Percentiles rank a stretch among this genome's conserved stretches.
These are phyloP conservation scores for Candida ficus DNA, from an alignment of 805 yeast genomes.

Conservation along the genomic window DNA sequence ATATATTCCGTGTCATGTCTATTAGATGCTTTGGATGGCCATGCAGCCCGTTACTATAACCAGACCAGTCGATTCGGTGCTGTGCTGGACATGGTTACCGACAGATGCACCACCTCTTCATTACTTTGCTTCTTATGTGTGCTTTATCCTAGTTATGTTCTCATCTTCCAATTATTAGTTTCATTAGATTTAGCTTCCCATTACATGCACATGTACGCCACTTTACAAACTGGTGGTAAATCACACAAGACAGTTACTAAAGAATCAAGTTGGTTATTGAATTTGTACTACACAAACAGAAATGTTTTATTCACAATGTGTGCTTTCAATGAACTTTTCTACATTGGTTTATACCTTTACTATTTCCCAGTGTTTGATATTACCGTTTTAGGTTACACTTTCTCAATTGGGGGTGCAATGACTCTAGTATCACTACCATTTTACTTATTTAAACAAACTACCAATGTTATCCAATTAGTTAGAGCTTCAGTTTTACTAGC, in stretches of 20 bases:
- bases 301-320: constrained; percentile 83
- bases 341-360: constrained; percentile 79
- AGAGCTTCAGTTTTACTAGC: constrained; percentile 84
- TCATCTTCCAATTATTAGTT: constrained; percentile 71
- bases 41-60: constrained; percentile 82
- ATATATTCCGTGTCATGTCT: constrained; percentile 85
- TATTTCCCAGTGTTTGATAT: constrained; percentile 41
- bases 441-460: constrained; percentile 85
- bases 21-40: constrained; percentile 94
- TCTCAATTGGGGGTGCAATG: constrained; percentile 57
- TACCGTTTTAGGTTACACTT: constrained; percentile 28
- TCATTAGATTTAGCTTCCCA: constrained; percentile 89
- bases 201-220: constrained; percentile 98
- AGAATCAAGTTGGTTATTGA: constrained; percentile 65
- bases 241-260: constrained; percentile 81
- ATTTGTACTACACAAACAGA: constrained; percentile 83
- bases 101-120: constrained; percentile 94
- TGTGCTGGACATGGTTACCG: constrained; percentile 97
- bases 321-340: constrained; percentile 89
- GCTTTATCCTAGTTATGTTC: constrained; percentile 61
- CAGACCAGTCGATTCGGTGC: constrained; percentile 95
- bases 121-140: constrained; percentile 81
- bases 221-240: constrained; percentile 68
- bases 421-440: constrained; percentile 69
- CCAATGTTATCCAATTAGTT: constrained; percentile 82